Conservation (phyloP, 352 stramenopile genomes). For the Globisporangium spiculum region DNA sequence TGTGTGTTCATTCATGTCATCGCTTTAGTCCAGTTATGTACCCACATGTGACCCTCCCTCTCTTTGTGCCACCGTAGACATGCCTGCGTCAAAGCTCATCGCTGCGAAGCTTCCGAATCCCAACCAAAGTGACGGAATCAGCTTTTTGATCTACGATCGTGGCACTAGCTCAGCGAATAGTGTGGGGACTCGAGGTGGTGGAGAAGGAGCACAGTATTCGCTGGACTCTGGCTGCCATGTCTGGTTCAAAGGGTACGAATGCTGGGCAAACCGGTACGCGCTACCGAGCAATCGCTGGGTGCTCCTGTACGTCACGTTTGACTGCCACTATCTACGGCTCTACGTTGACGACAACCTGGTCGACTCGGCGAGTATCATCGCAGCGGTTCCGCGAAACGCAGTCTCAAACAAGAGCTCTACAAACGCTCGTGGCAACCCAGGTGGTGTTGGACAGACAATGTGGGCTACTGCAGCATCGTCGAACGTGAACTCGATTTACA, state of each 20-base stretch:
- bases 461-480: slow-evolving; percentile 15
- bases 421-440: slow-evolving; percentile 5
- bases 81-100: slow-evolving; percentile 38
- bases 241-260: slow-evolving; percentile 40
- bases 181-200: slow-evolving; percentile 3
- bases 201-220: slow-evolving; percentile 15
- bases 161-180: slow-evolving; percentile 18
- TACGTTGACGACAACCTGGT: slow-evolving; percentile 43
- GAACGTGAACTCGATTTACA: slow-evolving; percentile 41
- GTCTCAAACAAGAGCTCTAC: not conserved
- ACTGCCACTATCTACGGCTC: slow-evolving; percentile 43
- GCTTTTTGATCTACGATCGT: slow-evolving; percentile 55
- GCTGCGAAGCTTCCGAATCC: slow-evolving; percentile 28
- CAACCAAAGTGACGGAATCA: slow-evolving; percentile 20
- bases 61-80: slow-evolving; percentile 8
- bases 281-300: slow-evolving; percentile 57
- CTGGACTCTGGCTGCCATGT: slow-evolving; percentile 38
- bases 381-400: not conserved
- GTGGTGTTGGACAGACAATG: slow-evolving; percentile 21
- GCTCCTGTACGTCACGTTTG: slow-evolving; percentile 41
- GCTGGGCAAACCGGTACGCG: slow-evolving; percentile 46
- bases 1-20: not conserved
- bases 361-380: slow-evolving; percentile 42
- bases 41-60: slow-evolving; percentile 5
- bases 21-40: not conserved